Evolutionary conservation across 495 filamentous ascomycete species (phyloP), one percentile per base, ranked within the genome.

Genomic region (Daldinia grandis): DNA sequence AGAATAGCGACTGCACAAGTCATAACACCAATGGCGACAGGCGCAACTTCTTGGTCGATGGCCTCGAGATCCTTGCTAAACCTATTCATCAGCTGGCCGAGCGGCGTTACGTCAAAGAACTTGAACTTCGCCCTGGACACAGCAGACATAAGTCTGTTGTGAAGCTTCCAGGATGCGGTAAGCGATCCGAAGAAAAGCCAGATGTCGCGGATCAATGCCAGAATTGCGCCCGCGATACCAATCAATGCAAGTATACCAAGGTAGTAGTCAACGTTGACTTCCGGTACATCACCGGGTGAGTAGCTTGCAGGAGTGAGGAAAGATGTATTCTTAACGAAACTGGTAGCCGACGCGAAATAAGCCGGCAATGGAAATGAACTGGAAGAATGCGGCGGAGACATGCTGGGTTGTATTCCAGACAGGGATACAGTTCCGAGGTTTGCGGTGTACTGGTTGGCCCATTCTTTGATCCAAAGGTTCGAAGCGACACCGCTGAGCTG

Each of bases 41-140:
- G 92, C 1, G 95, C 94, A 62, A 98, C 91, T 76, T 98, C 95
- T 78, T 99, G 96, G 68, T 99, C 96, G 64, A 99, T 84, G 5
- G 93, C 89, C 76, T 99, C 95, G 27, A 98, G 85, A 78, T 98
- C 96, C 78, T 98, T 98, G 68, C 95, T 98, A 79, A 99, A 99
- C 38, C 96, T 86, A 78, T 99, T 99, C 92, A 98, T 98, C 69
- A 99, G 85, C 78, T 98, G 95, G 12, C 96, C 96, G 0, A 98
- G 87, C 5, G 96, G 96, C 2, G 96, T 99, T 1, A 93, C 93
- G 77, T 99, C 96, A 76, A 99, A 99, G 83, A 99, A 99, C 69
- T 92, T 92, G 82, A 98, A 97, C 74, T 92, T 93, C 15, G 96
- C 96, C 57, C 94, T 89, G 61, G 92, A 90, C 28, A 99, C 87